Conservation (phyloP, 805 yeast genomes). For the Yamadazyma takamatsuzukensis region DNA sequence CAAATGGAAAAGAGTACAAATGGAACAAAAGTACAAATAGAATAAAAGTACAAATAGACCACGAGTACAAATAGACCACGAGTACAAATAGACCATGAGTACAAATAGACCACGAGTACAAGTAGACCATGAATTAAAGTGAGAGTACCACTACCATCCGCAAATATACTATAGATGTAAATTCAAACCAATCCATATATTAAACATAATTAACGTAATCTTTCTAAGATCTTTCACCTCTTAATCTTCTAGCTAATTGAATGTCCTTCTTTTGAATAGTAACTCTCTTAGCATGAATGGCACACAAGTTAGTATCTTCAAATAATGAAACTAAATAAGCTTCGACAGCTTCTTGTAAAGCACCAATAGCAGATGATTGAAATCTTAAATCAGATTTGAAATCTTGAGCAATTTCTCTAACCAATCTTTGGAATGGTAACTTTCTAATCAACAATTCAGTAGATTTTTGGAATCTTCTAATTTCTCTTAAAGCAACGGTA, state of each 20-base stretch:
- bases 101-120: too few relatives aligned
- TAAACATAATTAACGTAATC: slow-evolving; percentile 1
- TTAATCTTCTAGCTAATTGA: slow-evolving; percentile 95
- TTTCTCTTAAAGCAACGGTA: slow-evolving; percentile 94
- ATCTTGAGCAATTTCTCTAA: slow-evolving; percentile 93
- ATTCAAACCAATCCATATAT: slow-evolving; percentile 3
- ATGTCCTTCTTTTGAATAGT: slow-evolving; percentile 98
- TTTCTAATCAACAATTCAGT: slow-evolving; percentile 94
- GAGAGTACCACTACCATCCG: too few relatives aligned
- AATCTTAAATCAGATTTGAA: slow-evolving; percentile 91
- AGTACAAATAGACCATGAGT: too few relatives aligned
- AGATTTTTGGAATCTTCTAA: slow-evolving; percentile 95
- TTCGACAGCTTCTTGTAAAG: slow-evolving; percentile 97
- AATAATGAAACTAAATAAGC: slow-evolving; percentile 94
- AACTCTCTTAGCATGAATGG: slow-evolving; percentile 98
- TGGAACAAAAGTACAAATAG: too few relatives aligned
- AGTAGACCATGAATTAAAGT: too few relatives aligned
- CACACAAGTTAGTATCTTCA: slow-evolving; percentile 98
- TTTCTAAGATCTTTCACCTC: slow-evolving; percentile 86
- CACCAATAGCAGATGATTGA: slow-evolving; percentile 97
- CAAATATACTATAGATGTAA: too few relatives aligned
- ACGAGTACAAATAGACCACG: too few relatives aligned
- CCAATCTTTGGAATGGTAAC: slow-evolving; percentile 95
- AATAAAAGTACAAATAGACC: too few relatives aligned
- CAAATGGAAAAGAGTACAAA: too few relatives aligned